Evolutionary conservation across 2,329 filamentous ascomycete genomes (phyloP), one percentile per base, ranked within the genome.

Genomic region (Fusarium bactridioides): DNA sequence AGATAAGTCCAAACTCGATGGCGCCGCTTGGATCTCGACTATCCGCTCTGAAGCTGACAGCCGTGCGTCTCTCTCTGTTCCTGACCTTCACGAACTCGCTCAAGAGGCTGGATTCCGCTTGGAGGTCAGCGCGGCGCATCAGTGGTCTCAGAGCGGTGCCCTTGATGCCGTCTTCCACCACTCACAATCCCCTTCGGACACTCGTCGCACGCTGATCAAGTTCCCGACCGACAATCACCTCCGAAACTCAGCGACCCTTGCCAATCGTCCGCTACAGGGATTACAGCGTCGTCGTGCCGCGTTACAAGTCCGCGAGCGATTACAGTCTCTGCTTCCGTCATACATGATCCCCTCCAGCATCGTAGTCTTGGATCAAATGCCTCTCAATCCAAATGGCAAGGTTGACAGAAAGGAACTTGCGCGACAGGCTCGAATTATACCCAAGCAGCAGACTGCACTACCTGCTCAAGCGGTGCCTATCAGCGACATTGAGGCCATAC

Each of bases 291-390:
- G 65, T 4, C 62, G 50, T 10, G 56, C 33, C 1, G 62, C 43
- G 0, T 7, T 61, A 0, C 51, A 64, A 25, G 57, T 73, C 18
- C 67, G 59, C 3, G 56, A 69, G 23, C 29, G 31, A 12, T 51
- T 59, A 1, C 59, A 41, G 10, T 59, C 53, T 10, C 21, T 67
- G 2, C 38, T 79, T 3, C 77, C 77, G 9, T 44, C 74, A 0
- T 79, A 79, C 55, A 79, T 80, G 77, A 48, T 79, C 19, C 78
- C 78, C 1, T 47, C 64, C 1, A 60, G 23, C 11, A 74, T 80
- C 10, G 47, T 60, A 2, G 59, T 77, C 1, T 18, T 79, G 19
- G 74, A 77, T 4, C 44, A 73, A 7, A 73, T 80, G 59, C 78
- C 78, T 21, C 47, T 78, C 40, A 77, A 78, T 23, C 47, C 61